Evolutionary conservation across 2,329 filamentous ascomycete species (phyloP), one percentile per base, ranked within the genome.

Genomic region (Claviceps cyperi): DNA sequence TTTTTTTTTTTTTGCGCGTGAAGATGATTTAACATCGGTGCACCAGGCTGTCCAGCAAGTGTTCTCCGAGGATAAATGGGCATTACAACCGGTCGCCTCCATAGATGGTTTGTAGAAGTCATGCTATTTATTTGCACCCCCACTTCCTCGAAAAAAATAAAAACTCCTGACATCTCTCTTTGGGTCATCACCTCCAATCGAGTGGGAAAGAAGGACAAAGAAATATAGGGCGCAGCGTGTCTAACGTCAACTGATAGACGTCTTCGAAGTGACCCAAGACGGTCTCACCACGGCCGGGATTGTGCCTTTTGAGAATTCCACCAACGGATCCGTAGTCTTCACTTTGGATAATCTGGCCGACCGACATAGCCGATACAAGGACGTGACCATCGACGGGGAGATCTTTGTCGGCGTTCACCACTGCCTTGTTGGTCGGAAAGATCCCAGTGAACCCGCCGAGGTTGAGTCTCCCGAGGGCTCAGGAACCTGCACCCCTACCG

Each of bases 241-340:
- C 46, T 48, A 48, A 40, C 38, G 28, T 14, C 5, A 14, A n/a
- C 4, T 24, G 35, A 46, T 55, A 83, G 87, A 92, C 62, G 81
- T 94, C 58, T 95, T 96, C 65, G 73, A 81, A 47, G 75, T 81
- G 15, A 84, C 95, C 5, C 87, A 94, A 60, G 72, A 74, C 38
- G 75, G 78, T 51, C 63, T 70, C 43, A 79, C 78, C 0, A 67
- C 76, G 48, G 82, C 82, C 51, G 92, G 90, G 57, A 85, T 97
- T 35, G 85, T 96, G 1, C 92, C 92, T 6, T 90, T 95, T 66
- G 91, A 97, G 64, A 98, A 98, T 71, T 94, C 86, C 40, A 91
- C 87, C 62, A 95, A 97, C 66, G 92, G 92, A 60, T 83, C 84
- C 50, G 92, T 98, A 47, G 81, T 92, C 50, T 86, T 88, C 65